Evolutionary conservation across 2,329 filamentous ascomycete genomes (phyloP), one percentile per base, ranked within the genome.

Genomic region (Geosmithia putterillii): DNA sequence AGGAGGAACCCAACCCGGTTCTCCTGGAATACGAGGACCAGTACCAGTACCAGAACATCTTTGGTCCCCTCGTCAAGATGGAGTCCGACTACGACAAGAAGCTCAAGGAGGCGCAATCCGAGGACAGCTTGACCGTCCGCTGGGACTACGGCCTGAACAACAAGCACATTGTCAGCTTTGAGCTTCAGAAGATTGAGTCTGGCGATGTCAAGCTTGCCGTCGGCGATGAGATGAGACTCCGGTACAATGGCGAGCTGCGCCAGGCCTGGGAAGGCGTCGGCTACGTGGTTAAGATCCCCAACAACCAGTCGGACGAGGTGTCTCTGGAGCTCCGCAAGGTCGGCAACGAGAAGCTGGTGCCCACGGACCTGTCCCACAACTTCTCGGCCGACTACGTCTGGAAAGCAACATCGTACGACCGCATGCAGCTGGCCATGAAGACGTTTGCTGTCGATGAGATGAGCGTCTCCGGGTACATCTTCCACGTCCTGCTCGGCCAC

Each of bases 401-500:
- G 92, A 98, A 98, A 61, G 92, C 94, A 14, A 98, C 94, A 1
- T 96, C 90, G 0, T 98, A 98, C 59, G 92, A 98, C 57, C 89
- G 92, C 49, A 98, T 98, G 92, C 92, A 98, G 62, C 79, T 89
- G 51, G 94, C 92, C 44, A 96, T 98, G 90, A 96, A 95, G 72
- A 96, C 87, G 0, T 98, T 98, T 59, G 92, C 92, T 6, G 81
- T 96, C 38, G 90, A 98, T 53, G 92, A 98, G 63, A 86, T 94
- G 83, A 95, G 89, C 57, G 90, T 98, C 38, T 96, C 92, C 19
- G 92, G 92, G 34, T 98, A 95, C 65, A 95, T 98, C 50, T 98
- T 96, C 69, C 92, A 98, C 61, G 92, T 92, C 51, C 75, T 98
- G 19, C 78, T 98, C 25, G 92, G 92, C 43, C 88, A 96, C 56